Percentiles rank a stretch among this genome's conserved stretches.
Evolutionary conservation across 2,329 filamentous ascomycete genomes (phyloP).

Genomic region (Dactylonectria macrodidyma): DNA sequence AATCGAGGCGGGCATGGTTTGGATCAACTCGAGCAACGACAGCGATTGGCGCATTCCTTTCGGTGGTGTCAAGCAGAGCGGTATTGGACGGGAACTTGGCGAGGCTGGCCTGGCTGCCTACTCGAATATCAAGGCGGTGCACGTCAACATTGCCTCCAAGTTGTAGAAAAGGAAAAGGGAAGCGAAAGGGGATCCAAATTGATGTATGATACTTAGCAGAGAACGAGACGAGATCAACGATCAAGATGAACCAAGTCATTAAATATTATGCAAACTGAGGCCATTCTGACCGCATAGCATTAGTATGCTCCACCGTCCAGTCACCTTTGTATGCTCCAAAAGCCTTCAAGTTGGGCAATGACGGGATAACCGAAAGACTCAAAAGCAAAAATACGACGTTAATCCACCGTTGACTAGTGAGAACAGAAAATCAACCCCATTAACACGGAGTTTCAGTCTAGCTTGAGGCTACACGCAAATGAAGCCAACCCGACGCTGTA

Average conservation of each 20-base stretch:
- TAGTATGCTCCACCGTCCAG: no score
- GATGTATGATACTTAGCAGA: constrained; percentile 2
- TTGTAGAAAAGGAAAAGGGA: constrained; percentile 17
- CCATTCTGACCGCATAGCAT: no score
- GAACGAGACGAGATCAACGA: neutral
- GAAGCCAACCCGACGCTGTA: no score
- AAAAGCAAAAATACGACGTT: no score
- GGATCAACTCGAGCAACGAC: constrained; percentile 65
- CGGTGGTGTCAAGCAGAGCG: constrained; percentile 64
- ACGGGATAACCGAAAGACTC: no score
- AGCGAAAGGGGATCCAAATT: neutral
- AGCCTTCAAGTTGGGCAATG: no score
- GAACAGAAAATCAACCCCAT: no score
- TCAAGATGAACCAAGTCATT: neutral
- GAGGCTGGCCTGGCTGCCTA: constrained; percentile 62
- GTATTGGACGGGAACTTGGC: constrained; percentile 62
- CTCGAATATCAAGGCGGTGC: constrained; percentile 61
- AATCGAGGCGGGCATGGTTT: constrained; percentile 73
- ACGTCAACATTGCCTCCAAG: constrained; percentile 58
- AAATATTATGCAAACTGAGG: neutral
- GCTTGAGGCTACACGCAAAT: no score
- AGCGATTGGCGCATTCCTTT: constrained; percentile 61
- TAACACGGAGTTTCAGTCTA: no score
- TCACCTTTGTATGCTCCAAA: no score
- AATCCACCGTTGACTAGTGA: no score